Evolutionary conservation across 2,329 filamentous ascomycete species (phyloP).

Genomic region (Fusarium penzigii): DNA sequence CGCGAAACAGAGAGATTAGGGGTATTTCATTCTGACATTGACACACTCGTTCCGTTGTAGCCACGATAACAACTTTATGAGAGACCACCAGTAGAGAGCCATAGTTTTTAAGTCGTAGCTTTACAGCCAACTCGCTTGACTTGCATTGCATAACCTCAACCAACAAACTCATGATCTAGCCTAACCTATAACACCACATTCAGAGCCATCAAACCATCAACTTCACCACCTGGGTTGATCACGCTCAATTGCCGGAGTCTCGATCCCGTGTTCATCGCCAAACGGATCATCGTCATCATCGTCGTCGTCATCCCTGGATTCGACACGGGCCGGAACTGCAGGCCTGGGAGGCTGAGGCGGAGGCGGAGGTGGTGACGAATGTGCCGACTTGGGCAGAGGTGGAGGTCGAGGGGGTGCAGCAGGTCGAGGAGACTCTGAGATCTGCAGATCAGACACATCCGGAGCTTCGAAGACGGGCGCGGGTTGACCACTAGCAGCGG

Average conservation of each 20-base stretch:
- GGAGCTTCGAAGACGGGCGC: constrained; percentile 42
- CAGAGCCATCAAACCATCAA: too few species aligned
- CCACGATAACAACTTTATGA: too few species aligned
- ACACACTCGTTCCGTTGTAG: too few species aligned
- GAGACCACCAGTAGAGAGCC: too few species aligned
- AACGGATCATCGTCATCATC: constrained; percentile 89
- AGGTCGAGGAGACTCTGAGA: constrained; percentile 37
- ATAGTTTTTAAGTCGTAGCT: too few species aligned
- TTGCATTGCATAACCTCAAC: too few species aligned
- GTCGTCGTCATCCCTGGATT: constrained; percentile 58
- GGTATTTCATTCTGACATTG: too few species aligned
- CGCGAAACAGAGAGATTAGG: too few species aligned
- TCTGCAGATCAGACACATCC: constrained; percentile 47
- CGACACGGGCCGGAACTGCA: constrained; percentile 6
- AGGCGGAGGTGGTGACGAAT: constrained; percentile 21
- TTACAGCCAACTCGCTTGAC: too few species aligned
- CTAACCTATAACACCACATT: too few species aligned
- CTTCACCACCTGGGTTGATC: constrained; percentile 34
- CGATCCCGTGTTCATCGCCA: constrained; percentile 75
- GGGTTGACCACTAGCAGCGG: constrained; percentile 33
- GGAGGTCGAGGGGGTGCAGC: constrained; percentile 2
- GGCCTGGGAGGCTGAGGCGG: constrained; percentile 37
- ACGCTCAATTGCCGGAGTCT: constrained; percentile 34
- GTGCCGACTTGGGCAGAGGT: constrained; percentile 19
- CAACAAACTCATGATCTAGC: too few species aligned